Base-by-base conservation (phyloP, 108 stramenopile genomes). In the Chaetoceros muelleri region DNA sequence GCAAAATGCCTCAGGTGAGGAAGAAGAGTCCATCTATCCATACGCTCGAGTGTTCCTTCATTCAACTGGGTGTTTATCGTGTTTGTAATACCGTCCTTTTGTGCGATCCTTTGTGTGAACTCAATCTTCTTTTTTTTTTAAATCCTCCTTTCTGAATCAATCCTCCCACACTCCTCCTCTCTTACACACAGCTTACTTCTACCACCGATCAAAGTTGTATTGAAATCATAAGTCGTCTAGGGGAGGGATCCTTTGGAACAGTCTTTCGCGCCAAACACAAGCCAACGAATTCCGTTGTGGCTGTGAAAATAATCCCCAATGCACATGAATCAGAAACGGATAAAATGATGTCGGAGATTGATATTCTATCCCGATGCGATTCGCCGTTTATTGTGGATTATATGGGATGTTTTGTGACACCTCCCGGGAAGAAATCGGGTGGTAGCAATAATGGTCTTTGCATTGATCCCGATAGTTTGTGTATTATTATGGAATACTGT, bases 401-500 rank as follows among this genome's bases (percentile, higher is more conserved):
- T 65, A 81, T 83, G 48, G 95, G 87, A 66, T 89, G 89, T 47
- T 93, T 88, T 61, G 74, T 87, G 20, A 57, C 67, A 19, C 68
- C 64, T 0, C 70, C 73, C 47, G 62, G 59, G 21, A 61, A 68
- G 26, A 25, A 25, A 20, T 13, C 52, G 2, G 8, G 2, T 18
- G 48, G 27, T 2, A 29, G 17, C 10, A 26, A 3, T 8, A 17
- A 63, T 53, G 30, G 62, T 58, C 21, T 59, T 57, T 13, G 57
- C 73, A 27, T 48, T 22, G 2, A 55, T 24, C 34, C 61, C 1
- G 62, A 55, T 2, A 86, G 90, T 62, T 75, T 94, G 84, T 93
- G 91, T 87, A 95, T 97, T 44, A 85, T 97, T 24, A 93, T 95
- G 93, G 94, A 97, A 65, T 91, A 74, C 62, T 94, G 93, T 60